Base-by-base conservation (phyloP, 805 yeast genomes). In the Nakazawaea pomicola region DNA sequence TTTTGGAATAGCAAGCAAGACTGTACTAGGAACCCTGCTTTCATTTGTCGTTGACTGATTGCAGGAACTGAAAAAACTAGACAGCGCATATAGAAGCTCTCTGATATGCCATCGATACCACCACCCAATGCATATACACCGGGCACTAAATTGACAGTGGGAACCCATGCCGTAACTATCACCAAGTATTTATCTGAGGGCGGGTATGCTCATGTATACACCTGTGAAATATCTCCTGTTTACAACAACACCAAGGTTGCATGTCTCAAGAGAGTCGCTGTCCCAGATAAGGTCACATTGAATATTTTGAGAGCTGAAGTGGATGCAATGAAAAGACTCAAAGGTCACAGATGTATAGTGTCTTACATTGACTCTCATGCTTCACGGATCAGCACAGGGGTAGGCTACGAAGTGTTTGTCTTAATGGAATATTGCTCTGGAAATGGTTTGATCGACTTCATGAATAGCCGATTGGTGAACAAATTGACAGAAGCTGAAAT, bases 341-440 rank as follows among this genome's bases (percentile, higher is more conserved):
- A 80, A 46, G 95, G 95, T 7, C 76, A 84, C 49, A 73, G 74
- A 34, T 80, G 82, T 56, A 79, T 93, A 46, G 99, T 93, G 1
- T 80, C 87, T 3, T 93, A 93, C 59, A 85, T 89, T 39, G 99
- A 93, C 60, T 87, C 96, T 3, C 96, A 93, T 64, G 99, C 99
- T 6, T 79, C 95, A 10, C 72, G 95, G 51, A 64, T 83, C 60
- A 44, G 62, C 18, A 44, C 53, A n/a, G 57, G 67, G 2, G 57
- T 56, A 15, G 86, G 84, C 38, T 85, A 84, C 51, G 95, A 83
- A 57, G 95, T 85, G 36, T 80, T 83, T 46, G 64, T 85, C 12
- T 61, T 85, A 38, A 85, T 85, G 95, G 95, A 85, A 53, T 80
- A 76, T 51, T 85, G 95, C 56, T 71, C 82, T 6, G 72, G 76